phyloP scores from a whole-genome alignment of 768 basidiomycete genomes.

The Lactarius vividus region DNA sequence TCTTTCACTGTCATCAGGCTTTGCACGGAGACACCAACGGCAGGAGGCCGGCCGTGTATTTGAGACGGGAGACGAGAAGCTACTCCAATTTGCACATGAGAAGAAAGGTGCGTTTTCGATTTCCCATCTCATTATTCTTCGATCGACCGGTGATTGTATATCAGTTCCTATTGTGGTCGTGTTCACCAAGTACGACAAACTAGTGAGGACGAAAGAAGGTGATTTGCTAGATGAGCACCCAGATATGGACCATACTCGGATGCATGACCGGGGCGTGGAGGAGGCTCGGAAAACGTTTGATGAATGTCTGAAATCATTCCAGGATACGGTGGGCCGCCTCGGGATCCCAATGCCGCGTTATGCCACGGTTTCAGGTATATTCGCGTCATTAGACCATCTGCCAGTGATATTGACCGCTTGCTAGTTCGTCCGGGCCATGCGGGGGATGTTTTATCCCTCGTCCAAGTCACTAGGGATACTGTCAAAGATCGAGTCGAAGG shows the following conservation, averaged over 20 bases:
- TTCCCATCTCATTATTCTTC: neutral
- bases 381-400: neutral
- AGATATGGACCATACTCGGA: neutral
- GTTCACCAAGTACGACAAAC: too few species aligned
- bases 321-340: neutral
- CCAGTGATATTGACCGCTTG: neutral
- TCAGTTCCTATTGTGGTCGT: too few species aligned
- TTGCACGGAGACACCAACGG: neutral
- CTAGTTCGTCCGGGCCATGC: neutral
- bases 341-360: neutral
- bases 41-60: neutral
- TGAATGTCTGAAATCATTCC: neutral
- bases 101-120: neutral
- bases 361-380: neutral
- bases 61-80: neutral
- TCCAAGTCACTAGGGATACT: neutral
- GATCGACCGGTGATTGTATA: neutral
- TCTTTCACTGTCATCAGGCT: neutral
- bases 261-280: neutral
- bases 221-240: neutral
- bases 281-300: neutral
- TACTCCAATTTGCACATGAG: neutral
- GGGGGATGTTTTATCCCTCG: neutral
- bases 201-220: too few species aligned
- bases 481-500: neutral